Evolutionary conservation across 2,329 filamentous ascomycete species (phyloP).

Genomic region (Colletotrichum kahawae): DNA sequence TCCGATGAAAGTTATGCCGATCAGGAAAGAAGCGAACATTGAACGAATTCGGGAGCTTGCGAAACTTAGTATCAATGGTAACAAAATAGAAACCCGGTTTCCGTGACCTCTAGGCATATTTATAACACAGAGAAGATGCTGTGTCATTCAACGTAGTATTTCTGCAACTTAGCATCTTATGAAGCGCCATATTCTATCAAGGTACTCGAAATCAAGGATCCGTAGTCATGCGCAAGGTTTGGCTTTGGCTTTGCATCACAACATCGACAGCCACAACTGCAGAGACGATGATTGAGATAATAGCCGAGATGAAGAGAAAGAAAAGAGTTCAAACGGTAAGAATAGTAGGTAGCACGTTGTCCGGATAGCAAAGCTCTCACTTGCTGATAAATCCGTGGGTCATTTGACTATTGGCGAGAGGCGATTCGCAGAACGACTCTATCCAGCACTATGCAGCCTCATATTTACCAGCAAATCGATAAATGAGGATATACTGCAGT

Average conservation of each 20-base stretch:
- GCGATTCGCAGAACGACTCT: background rate
- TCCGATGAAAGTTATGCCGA: background rate
- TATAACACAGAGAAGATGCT: background rate
- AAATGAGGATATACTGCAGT: background rate
- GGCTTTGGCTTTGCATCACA: background rate
- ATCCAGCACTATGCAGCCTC: background rate
- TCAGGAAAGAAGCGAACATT: background rate
- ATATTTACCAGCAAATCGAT: background rate
- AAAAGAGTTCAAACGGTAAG: background rate
- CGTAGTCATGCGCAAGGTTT: background rate
- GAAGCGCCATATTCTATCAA: background rate
- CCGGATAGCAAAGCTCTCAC: background rate
- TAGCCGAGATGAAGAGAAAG: background rate
- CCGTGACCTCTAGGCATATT: background rate
- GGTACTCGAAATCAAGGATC: background rate
- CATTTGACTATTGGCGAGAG: background rate
- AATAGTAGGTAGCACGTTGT: background rate
- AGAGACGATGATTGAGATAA: background rate
- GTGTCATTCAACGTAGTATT: background rate
- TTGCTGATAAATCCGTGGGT: background rate
- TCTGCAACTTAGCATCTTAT: background rate
- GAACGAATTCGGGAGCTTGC: background rate
- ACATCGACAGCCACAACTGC: background rate
- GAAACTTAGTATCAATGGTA: background rate
- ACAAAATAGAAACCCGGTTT: background rate